A percentile compares a stretch with the other conserved stretches of the same genome.
Conservation (phyloP, 2,329 filamentous ascomycete genomes). For the Diaporthe ilicicola region DNA sequence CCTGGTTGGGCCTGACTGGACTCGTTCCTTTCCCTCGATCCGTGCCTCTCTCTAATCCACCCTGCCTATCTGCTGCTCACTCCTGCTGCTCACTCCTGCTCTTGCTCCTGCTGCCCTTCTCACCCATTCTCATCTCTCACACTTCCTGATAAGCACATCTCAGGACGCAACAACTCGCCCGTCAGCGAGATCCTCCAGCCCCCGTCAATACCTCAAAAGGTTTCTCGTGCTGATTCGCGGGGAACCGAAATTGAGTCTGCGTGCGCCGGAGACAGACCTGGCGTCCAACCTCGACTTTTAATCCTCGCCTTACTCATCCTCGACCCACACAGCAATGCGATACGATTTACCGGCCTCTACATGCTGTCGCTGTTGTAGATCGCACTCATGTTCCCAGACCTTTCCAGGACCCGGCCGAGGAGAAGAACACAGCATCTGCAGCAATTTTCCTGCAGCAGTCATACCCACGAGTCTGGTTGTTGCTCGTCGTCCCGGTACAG, state of each 20-base stretch:
- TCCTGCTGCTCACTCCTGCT: background rate
- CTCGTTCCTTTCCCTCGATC: slow-evolving; percentile 6
- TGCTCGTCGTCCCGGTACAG: background rate
- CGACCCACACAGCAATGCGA: slow-evolving; percentile 14
- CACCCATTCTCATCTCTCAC: slow-evolving; percentile 10
- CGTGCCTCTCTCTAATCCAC: background rate
- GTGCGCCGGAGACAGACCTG: background rate
- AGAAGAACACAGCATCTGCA: slow-evolving; percentile 19
- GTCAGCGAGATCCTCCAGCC: background rate
- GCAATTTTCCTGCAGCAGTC: slow-evolving; percentile 11
- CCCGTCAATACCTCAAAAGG: background rate
- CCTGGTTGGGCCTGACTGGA: background rate
- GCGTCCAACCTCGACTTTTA: background rate
- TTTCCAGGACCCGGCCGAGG: slow-evolving; percentile 1
- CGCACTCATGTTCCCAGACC: slow-evolving; percentile 28
- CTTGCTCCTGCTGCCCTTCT: slow-evolving; percentile 4
- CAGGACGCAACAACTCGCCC: background rate
- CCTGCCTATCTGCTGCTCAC: background rate
- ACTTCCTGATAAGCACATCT: slow-evolving; percentile 2
- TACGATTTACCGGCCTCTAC: slow-evolving; percentile 1
- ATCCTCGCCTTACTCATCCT: background rate
- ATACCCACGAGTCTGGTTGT: background rate
- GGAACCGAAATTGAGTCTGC: background rate
- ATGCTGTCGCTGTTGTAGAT: slow-evolving; percentile 3
- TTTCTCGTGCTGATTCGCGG: background rate